Conservation (phyloP, 2,329 filamentous ascomycete species). For the Pseudocercospora fijiensis region DNA sequence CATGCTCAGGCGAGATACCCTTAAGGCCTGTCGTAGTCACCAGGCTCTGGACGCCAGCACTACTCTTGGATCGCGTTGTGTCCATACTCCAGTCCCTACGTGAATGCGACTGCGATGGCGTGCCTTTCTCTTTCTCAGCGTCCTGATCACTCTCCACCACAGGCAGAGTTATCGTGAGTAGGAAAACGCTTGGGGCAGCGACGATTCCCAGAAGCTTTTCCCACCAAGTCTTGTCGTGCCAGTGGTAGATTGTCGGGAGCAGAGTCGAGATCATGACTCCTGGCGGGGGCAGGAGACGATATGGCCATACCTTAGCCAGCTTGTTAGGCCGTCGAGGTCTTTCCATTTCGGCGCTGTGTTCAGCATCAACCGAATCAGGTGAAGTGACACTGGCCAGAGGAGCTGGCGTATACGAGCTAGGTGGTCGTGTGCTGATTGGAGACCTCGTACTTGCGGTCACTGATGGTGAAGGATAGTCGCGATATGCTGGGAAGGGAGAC, state of each 20-base stretch:
- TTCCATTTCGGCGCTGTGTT: slow-evolving; percentile 30
- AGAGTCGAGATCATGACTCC: slow-evolving; percentile 69
- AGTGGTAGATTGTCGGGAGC: slow-evolving; percentile 83
- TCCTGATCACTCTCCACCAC: slow-evolving; percentile 72
- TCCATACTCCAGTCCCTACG: slow-evolving; percentile 22
- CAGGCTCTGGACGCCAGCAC: slow-evolving; percentile 16
- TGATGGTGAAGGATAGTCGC: slow-evolving; percentile 48
- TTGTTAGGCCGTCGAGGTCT: slow-evolving; percentile 29
- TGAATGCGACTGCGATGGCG: slow-evolving; percentile 4
- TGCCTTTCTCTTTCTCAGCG: slow-evolving; percentile 7
- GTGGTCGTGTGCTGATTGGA: slow-evolving; percentile 39
- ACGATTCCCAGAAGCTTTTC: slow-evolving; percentile 78
- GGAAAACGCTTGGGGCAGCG: slow-evolving; percentile 84
- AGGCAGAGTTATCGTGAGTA: slow-evolving; percentile 85
- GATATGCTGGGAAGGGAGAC: slow-evolving; percentile 68
- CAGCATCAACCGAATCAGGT: slow-evolving; percentile 40
- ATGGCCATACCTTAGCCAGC: slow-evolving; percentile 74
- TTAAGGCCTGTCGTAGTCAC: slow-evolving; percentile 18
- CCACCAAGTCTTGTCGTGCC: slow-evolving; percentile 78
- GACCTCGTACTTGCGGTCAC: slow-evolving; percentile 40
- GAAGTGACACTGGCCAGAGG: slow-evolving; percentile 21
- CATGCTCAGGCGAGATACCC: slow-evolving; percentile 18
- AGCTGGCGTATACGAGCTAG: slow-evolving; percentile 58
- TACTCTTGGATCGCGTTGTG: slow-evolving; percentile 20
- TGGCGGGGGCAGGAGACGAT: slow-evolving; percentile 68